Base-by-base conservation (phyloP, 768 basidiomycete species). In the Pholiota molesta region DNA sequence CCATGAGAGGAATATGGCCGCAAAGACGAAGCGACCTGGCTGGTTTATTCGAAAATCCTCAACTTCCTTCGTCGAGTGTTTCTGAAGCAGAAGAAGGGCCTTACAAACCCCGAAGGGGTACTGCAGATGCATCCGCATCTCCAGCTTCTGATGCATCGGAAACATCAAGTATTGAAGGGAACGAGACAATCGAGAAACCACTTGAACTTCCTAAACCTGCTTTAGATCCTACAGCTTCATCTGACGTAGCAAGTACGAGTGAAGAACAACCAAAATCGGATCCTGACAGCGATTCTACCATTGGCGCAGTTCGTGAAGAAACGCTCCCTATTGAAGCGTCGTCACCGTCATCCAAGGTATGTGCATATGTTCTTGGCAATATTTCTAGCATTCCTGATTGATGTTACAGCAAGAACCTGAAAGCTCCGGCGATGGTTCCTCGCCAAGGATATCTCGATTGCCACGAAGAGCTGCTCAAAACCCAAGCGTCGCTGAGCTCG, bases 241-340 rank as follows among this genome's bases (percentile, higher is more conserved):
- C 65, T 1, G 66, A 69, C 10, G 62, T 65, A 6, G 55, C 61
- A 49, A 57, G 28, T 16, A 64, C 62, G 14, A 59, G 62, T 23
- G 67, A 68, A 23, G 52, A 69, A 7, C 63, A 64, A 2, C 66
- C 65, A 2, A 86, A 82, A 65, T 83, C 87, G 14, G 92, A 90
- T 65, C 78, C 83, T 2, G 93, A 93, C 47, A 94, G 90, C 67
- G 93, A 95, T 69, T 93, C 91, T 16, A 95, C 93, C 1, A 93
- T 95, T 54, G 91, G 87, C 21, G 91, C 86, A 2, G 71, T 69
- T 13, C 74, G 75, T 49, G 65, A 65, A 49, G 61, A 64, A 33
- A 16, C 51, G 1, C 19, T n/a, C 14, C 19, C 55, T 35, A 16
- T 58, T 19, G 65, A 64, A 35, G 40, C 42, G 10, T 65, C 68